phyloP scores from a whole-genome alignment of 768 basidiomycete species.

The Leccinum rimulosum region DNA sequence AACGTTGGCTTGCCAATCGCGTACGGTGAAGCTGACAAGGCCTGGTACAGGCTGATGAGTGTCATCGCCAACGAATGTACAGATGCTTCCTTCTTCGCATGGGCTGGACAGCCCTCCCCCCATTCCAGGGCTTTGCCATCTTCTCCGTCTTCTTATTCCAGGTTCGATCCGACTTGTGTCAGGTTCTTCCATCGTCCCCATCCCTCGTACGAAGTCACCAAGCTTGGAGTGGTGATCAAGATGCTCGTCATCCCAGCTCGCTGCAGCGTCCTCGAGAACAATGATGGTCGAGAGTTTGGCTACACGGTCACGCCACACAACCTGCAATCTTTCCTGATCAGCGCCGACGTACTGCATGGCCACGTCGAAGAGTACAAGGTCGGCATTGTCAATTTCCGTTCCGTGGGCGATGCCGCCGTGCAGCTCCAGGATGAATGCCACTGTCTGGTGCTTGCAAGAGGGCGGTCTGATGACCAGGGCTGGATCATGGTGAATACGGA shows the following conservation, averaged over 20 bases:
- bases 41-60: constrained; percentile 21
- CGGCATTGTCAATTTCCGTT: constrained; percentile 11
- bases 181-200: constrained; percentile 3
- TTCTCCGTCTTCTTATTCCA: constrained; percentile 10
- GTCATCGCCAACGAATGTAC: constrained; percentile 14
- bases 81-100: constrained; percentile 11
- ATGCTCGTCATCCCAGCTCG: constrained; percentile 10
- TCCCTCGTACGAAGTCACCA: constrained; percentile 14
- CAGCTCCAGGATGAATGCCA: constrained; percentile 7
- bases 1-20: constrained; percentile 21
- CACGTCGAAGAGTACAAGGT: constrained; percentile 7
- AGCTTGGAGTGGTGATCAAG: constrained; percentile 13
- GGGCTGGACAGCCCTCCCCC: constrained; percentile 13
- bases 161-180: not conserved
- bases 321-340: constrained; percentile 8
- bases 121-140: constrained; percentile 12
- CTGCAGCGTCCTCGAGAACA: constrained; percentile 12
- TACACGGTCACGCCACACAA: constrained; percentile 7
- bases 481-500: constrained; percentile 18
- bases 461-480: constrained; percentile 8
- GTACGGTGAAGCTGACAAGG: constrained; percentile 25
- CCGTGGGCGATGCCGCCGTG: not conserved
- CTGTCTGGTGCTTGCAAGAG: constrained; percentile 8
- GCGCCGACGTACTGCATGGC: constrained; percentile 1
- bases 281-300: constrained; percentile 9